Evolutionary conservation across 345 rosid genomes (phyloP).

Genomic region (Eucalyptus dawsonii): DNA sequence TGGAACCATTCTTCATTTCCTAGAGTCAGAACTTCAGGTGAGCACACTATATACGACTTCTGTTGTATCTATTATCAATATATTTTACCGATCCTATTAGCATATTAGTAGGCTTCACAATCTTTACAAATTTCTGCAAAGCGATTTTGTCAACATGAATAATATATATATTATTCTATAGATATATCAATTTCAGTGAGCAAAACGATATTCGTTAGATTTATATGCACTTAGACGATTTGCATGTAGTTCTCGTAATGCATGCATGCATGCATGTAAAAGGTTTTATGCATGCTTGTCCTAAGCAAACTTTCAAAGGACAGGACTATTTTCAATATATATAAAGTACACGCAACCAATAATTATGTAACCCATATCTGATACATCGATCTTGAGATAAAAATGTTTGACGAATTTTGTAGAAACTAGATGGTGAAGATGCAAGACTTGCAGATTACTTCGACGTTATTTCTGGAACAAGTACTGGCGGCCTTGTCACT

Average conservation of each 20-base stretch:
- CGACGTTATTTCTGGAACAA: too few species aligned
- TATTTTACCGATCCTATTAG: neutral
- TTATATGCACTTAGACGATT: neutral
- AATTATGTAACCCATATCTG: neutral
- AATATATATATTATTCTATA: neutral
- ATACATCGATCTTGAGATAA: neutral
- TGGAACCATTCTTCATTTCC: conserved; percentile 10
- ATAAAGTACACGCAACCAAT: neutral
- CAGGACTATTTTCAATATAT: neutral
- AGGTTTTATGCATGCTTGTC: neutral
- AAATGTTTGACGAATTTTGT: neutral
- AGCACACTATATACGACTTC: neutral
- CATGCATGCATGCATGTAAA: neutral
- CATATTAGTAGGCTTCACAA: neutral
- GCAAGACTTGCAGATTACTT: too few species aligned
- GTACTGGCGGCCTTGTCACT: too few species aligned
- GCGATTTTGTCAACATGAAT: neutral
- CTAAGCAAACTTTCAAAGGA: neutral
- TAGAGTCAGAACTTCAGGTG: conserved; percentile 26
- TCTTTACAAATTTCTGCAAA: neutral
- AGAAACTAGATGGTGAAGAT: neutral
- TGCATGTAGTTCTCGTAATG: neutral
- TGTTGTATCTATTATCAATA: neutral
- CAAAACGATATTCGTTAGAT: neutral
- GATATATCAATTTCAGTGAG: neutral